These are phyloP conservation scores for Leccinum variabile DNA, from an alignment of 1,284 basidiomycete genomes.

Conservation along the genomic window DNA sequence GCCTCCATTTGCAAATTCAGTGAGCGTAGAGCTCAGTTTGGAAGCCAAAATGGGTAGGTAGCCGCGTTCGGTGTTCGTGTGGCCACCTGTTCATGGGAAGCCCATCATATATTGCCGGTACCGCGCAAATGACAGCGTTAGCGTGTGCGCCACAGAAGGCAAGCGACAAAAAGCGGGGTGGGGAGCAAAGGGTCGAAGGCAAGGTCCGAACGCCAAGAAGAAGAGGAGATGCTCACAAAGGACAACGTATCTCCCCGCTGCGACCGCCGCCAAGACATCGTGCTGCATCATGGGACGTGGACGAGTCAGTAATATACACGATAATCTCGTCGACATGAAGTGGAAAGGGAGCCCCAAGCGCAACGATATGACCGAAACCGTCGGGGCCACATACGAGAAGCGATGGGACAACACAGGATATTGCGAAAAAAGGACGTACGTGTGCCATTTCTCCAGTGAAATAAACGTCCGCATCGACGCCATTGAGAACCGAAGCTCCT, in stretches of 20 bases:
- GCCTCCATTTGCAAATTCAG: slow-evolving; percentile 34
- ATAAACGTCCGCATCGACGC: slow-evolving; percentile 75
- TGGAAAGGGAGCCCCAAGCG: slow-evolving; percentile 11
- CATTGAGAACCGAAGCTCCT: slow-evolving; percentile 72
- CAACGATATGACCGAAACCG: not conserved
- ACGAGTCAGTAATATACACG: slow-evolving; percentile 11
- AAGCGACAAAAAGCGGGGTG: not conserved
- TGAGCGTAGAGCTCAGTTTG: slow-evolving; percentile 47
- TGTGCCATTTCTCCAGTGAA: slow-evolving; percentile 93
- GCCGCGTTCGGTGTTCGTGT: slow-evolving; percentile 88
- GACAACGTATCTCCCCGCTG: slow-evolving; percentile 72
- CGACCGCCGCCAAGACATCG: slow-evolving; percentile 77
- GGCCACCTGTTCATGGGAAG: slow-evolving; percentile 50
- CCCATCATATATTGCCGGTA: slow-evolving; percentile 14
- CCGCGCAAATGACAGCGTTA: slow-evolving; percentile 16
- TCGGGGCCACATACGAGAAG: slow-evolving; percentile 1
- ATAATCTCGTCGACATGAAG: slow-evolving; percentile 10
- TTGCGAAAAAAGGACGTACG: slow-evolving; percentile 45
- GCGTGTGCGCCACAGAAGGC: slow-evolving; percentile 16
- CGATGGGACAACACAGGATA: slow-evolving; percentile 6
- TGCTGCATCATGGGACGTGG: slow-evolving; percentile 50
- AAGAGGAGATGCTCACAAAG: slow-evolving; percentile 55
- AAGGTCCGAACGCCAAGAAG: not conserved
- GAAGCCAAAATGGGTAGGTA: slow-evolving; percentile 72
- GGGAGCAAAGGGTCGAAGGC: not conserved